Evolutionary conservation across 1,284 basidiomycete species (phyloP).

Genomic region (Sporisorium scitamineum): DNA sequence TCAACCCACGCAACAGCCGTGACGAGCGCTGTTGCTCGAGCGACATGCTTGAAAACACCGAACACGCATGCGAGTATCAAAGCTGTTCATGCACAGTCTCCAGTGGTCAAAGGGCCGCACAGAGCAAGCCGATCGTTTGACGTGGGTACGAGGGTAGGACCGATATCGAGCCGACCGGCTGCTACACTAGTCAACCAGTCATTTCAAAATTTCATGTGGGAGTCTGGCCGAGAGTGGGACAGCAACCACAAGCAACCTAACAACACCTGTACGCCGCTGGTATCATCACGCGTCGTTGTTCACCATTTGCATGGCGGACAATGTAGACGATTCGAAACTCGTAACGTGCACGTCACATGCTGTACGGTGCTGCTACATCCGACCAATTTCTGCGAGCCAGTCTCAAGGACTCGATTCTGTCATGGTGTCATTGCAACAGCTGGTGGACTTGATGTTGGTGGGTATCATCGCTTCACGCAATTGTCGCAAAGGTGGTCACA

Average conservation of each 20-base stretch:
- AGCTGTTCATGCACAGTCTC: background rate
- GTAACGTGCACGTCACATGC: background rate
- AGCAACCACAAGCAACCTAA: background rate
- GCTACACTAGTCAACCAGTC: background rate
- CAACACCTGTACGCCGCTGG: background rate
- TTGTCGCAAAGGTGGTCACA: background rate
- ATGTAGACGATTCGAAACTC: background rate
- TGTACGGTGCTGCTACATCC: background rate
- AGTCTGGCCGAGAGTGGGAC: background rate
- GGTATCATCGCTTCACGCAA: background rate
- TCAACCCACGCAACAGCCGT: conserved; percentile 5
- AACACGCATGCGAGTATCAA: background rate
- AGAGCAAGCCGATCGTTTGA: background rate
- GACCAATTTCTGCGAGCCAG: background rate
- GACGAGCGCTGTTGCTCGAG: background rate
- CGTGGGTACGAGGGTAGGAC: background rate
- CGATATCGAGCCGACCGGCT: background rate
- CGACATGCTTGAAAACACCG: background rate
- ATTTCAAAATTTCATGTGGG: background rate
- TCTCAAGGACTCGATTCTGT: background rate
- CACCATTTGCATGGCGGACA: background rate
- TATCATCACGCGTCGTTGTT: conserved; percentile 2
- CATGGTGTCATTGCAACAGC: background rate
- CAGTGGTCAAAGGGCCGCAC: background rate
- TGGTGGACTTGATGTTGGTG: background rate